Evolutionary conservation across 306 rosid genomes (phyloP).

Genomic region (Quercus ilex): DNA sequence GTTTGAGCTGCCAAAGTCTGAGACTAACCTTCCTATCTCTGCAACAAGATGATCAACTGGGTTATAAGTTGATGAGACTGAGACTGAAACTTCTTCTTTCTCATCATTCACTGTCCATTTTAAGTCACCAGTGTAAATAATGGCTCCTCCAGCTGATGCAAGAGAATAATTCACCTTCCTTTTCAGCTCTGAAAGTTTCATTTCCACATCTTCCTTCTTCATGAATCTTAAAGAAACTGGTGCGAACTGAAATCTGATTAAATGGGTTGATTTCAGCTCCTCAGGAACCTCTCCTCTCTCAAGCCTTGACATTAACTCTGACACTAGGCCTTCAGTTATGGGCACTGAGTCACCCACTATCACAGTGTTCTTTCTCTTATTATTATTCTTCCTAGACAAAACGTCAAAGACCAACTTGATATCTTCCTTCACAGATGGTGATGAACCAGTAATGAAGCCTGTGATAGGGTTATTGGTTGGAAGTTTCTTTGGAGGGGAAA

Average conservation of each 20-base stretch:
- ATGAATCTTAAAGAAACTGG: conserved; percentile 51
- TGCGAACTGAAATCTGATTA: conserved; percentile 51
- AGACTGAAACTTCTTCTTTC: conserved; percentile 20
- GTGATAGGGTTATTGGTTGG: conserved; percentile 12
- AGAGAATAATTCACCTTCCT: conserved; percentile 48
- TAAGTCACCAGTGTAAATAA: conserved; percentile 69
- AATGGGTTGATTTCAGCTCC: conserved; percentile 49
- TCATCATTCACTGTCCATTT: conserved; percentile 61
- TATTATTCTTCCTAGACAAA: conserved; percentile 41
- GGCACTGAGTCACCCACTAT: conserved; percentile 64
- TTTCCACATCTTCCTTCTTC: conserved; percentile 70
- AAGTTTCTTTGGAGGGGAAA: conserved; percentile 57
- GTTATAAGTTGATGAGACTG: conserved; percentile 26
- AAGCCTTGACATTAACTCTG: conserved; percentile 53
- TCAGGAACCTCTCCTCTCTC: conserved; percentile 72
- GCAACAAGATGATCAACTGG: conserved; percentile 58
- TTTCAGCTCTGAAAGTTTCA: conserved; percentile 49
- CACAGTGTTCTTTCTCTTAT: conserved; percentile 63
- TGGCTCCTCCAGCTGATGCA: conserved; percentile 41
- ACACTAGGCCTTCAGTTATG: conserved; percentile 58
- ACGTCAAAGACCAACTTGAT: conserved; percentile 58
- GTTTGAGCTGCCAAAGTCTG: conserved; percentile 27
- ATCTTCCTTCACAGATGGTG: conserved; percentile 58
- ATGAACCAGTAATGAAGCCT: neutral
- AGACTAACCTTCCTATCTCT: conserved; percentile 63